Conservation (phyloP, 768 basidiomycete species). For the Boletus subcaerulescens region DNA sequence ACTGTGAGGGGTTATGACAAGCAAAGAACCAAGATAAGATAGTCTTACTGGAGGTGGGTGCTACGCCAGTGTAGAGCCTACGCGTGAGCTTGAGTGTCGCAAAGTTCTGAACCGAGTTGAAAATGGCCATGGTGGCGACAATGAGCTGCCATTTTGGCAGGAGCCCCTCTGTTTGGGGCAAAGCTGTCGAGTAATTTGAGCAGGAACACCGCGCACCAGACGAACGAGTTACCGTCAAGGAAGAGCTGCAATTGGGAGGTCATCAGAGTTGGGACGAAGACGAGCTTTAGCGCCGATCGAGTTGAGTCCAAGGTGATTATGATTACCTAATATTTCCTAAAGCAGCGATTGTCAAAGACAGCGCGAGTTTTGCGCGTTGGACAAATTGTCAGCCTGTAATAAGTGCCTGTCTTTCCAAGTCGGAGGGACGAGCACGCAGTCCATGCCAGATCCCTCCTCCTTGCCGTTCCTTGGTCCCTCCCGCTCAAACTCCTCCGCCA, state of each 20-base stretch:
- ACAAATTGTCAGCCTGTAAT: background rate
- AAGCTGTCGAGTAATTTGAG: constrained; percentile 37
- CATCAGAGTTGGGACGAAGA: constrained; percentile 4
- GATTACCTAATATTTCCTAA: constrained; percentile 31
- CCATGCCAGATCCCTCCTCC: constrained; percentile 33
- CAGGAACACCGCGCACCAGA: background rate
- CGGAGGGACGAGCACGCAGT: constrained; percentile 24
- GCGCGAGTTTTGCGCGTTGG: constrained; percentile 19
- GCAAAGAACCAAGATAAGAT: background rate
- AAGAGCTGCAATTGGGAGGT: constrained; percentile 10
- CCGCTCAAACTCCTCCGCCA: constrained; percentile 33
- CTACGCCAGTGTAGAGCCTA: constrained; percentile 60
- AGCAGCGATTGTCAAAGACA: constrained; percentile 5
- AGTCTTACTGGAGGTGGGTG: constrained; percentile 38
- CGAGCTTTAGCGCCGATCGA: constrained; percentile 18
- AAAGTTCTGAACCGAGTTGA: constrained; percentile 87
- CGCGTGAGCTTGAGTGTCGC: constrained; percentile 73
- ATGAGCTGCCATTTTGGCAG: constrained; percentile 89
- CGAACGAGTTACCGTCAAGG: constrained; percentile 18
- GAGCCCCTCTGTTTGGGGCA: constrained; percentile 65
- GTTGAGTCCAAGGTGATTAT: background rate
- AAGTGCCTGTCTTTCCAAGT: constrained; percentile 14
- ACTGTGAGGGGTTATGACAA: constrained; percentile 45
- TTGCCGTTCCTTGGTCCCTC: constrained; percentile 28
- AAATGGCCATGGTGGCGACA: constrained; percentile 70